phyloP scores from a whole-genome alignment of 2,329 filamentous ascomycete species.

The Colletotrichum cuscutae region DNA sequence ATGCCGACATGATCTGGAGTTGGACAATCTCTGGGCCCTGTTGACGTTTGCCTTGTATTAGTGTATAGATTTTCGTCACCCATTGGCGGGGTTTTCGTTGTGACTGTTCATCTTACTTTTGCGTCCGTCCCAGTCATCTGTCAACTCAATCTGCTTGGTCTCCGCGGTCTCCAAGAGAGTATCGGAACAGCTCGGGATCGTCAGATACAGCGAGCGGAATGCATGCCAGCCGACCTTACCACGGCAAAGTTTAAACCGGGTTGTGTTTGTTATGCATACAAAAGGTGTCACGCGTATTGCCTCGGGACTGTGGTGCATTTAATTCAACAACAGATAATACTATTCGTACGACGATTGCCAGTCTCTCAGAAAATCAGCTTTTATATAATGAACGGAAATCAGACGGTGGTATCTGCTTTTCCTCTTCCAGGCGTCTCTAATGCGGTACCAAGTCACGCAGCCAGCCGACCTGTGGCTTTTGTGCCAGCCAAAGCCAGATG shows the following conservation, averaged over 20 bases:
- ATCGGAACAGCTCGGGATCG: not conserved
- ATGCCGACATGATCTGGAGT: slow-evolving; percentile 38
- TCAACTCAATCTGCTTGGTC: not conserved
- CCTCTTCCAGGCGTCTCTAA: slow-evolving; percentile 29
- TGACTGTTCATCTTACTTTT: not conserved
- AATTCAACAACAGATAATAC: not conserved
- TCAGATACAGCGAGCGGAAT: not conserved
- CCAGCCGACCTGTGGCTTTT: slow-evolving; percentile 5
- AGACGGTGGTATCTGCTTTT: slow-evolving; percentile 33
- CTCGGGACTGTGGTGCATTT: not conserved
- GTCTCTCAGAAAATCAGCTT: not conserved
- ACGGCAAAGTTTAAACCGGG: too few species aligned
- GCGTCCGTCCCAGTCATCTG: too few species aligned
- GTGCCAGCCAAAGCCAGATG: slow-evolving; percentile 11
- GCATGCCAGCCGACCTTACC: too few species aligned
- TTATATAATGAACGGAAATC: slow-evolving; percentile 27
- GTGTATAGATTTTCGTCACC: slow-evolving; percentile 46
- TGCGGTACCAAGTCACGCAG: slow-evolving; percentile 17
- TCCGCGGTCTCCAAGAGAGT: too few species aligned
- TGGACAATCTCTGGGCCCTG: slow-evolving; percentile 16
- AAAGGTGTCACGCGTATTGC: too few species aligned
- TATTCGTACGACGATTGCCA: not conserved
- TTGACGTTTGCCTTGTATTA: slow-evolving; percentile 43
- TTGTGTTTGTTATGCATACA: too few species aligned
- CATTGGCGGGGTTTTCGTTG: not conserved